phyloP scores from a whole-genome alignment of 306 rosid species.

The Trichosanthes cucumerina region DNA sequence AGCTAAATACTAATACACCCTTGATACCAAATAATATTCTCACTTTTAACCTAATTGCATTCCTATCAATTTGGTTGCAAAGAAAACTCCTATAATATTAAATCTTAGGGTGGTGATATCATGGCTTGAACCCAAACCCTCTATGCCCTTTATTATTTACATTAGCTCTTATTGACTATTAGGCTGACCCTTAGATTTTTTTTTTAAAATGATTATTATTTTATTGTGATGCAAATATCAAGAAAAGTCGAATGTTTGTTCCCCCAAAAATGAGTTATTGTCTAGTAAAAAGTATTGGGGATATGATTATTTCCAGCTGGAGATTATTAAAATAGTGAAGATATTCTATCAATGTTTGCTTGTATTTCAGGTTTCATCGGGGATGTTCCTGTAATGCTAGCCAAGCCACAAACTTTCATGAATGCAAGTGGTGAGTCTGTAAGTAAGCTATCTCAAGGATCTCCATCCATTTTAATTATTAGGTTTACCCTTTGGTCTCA shows the following conservation, averaged over 20 bases:
- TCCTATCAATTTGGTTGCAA: neutral
- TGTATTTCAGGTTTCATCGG: slow-evolving; percentile 57
- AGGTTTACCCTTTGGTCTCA: slow-evolving; percentile 8
- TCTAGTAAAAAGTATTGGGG: neutral
- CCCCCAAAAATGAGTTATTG: neutral
- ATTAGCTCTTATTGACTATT: too few species aligned
- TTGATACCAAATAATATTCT: too few species aligned
- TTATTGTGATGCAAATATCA: neutral
- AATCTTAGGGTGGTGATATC: too few species aligned
- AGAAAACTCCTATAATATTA: neutral
- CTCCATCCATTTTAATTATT: slow-evolving; percentile 11
- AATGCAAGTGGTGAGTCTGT: slow-evolving; percentile 94
- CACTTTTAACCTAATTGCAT: neutral
- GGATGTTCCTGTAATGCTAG: slow-evolving; percentile 69
- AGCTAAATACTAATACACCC: neutral
- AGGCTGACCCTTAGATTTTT: neutral
- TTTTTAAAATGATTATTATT: neutral
- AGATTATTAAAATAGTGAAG: neutral
- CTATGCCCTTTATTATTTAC: too few species aligned
- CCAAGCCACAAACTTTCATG: slow-evolving; percentile 94
- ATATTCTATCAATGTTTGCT: neutral
- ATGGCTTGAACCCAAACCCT: neutral
- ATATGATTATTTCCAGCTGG: neutral
- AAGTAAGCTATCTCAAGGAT: slow-evolving; percentile 40
- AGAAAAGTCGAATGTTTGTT: neutral